These are phyloP conservation scores for Sporisorium iseilematis-ciliati DNA, from an alignment of 1,284 basidiomycete genomes.

Conservation along the genomic window DNA sequence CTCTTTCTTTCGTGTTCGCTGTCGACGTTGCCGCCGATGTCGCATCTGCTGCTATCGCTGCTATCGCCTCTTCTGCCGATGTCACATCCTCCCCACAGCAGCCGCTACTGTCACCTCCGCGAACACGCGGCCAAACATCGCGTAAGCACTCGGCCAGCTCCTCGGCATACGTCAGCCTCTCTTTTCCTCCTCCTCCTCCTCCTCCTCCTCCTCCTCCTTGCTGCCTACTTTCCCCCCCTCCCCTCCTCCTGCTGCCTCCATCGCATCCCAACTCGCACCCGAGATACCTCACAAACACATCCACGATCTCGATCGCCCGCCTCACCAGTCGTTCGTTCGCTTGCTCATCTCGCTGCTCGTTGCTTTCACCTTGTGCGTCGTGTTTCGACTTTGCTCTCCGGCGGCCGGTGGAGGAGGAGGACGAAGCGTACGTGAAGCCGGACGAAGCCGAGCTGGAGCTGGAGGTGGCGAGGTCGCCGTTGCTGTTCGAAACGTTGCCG, in stretches of 20 bases:
- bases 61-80: too few species aligned
- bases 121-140: neutral
- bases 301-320: constrained; percentile 3
- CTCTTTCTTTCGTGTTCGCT: too few species aligned
- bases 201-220: too few species aligned
- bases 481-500: constrained; percentile 8
- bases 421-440: constrained; percentile 5
- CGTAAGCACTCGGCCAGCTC: neutral
- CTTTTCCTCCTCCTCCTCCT: neutral
- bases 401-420: neutral
- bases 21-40: neutral
- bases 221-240: neutral
- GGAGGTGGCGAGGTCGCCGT: constrained; percentile 8
- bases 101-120: too few species aligned
- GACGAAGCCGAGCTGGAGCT: neutral
- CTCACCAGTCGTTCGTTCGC: neutral
- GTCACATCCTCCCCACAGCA: too few species aligned
- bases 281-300: constrained; percentile 19
- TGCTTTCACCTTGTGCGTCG: too few species aligned
- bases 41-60: too few species aligned
- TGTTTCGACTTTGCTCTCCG: neutral
- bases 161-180: constrained; percentile 7
- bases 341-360: constrained; percentile 2
- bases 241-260: neutral
- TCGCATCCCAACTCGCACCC: neutral